Evolutionary conservation across 2,329 filamentous ascomycete species (phyloP).

Genomic region (Stemphylium beticola): DNA sequence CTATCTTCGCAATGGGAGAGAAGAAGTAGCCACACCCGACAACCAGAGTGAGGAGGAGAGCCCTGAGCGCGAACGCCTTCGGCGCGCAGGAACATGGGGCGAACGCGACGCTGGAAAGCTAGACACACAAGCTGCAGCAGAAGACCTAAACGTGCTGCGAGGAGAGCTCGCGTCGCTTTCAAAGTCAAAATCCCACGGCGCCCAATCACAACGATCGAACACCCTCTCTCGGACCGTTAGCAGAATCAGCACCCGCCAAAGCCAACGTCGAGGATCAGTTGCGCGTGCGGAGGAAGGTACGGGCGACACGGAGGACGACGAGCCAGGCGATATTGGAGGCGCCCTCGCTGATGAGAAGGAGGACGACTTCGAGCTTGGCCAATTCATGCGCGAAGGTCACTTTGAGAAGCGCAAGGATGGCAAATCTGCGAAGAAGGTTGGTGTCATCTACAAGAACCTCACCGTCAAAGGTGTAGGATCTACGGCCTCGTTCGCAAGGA

Average conservation of each 20-base stretch:
- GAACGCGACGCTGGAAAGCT: slow-evolving; percentile 64
- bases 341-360: slow-evolving; percentile 54
- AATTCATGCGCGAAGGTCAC: slow-evolving; percentile 76
- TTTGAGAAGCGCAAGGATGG: slow-evolving; percentile 75
- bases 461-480: slow-evolving; percentile 73
- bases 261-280: slow-evolving; percentile 19
- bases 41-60: slow-evolving; percentile 24
- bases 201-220: slow-evolving; percentile 32
- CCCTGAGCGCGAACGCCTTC: slow-evolving; percentile 35
- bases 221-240: slow-evolving; percentile 35
- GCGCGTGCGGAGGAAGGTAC: slow-evolving; percentile 16
- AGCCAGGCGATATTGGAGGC: slow-evolving; percentile 28
- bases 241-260: slow-evolving; percentile 34
- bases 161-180: slow-evolving; percentile 62
- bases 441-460: slow-evolving; percentile 77
- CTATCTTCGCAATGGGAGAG: slow-evolving; percentile 23
- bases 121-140: slow-evolving; percentile 61
- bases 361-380: slow-evolving; percentile 70
- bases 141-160: slow-evolving; percentile 65
- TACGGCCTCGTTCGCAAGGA: slow-evolving; percentile 71
- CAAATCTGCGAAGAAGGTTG: slow-evolving; percentile 75
- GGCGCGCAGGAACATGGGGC: slow-evolving; percentile 63
- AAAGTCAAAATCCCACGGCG: slow-evolving; percentile 44
- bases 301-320: slow-evolving; percentile 23
- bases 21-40: slow-evolving; percentile 18